phyloP scores from a whole-genome alignment of 1,284 basidiomycete species.

The Butyriboletus appendiculatus region DNA sequence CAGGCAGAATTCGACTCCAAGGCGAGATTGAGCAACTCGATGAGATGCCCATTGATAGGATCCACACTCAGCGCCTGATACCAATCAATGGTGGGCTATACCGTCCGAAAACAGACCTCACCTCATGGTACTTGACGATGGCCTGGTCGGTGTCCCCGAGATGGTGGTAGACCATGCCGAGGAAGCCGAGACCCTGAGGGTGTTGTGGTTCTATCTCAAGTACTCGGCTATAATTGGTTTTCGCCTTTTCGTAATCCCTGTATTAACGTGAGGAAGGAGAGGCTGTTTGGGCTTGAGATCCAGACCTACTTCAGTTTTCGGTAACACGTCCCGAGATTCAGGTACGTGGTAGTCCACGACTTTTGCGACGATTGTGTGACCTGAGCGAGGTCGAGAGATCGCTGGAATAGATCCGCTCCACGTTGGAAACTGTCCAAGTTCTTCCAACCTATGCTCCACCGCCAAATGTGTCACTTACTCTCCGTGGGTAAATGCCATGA shows the following conservation, averaged over 20 bases:
- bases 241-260: constrained; percentile 73
- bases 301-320: constrained; percentile 71
- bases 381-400: constrained; percentile 72
- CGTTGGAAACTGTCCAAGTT: constrained; percentile 50
- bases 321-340: constrained; percentile 88
- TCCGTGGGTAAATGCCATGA: constrained; percentile 87
- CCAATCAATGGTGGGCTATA: constrained; percentile 11
- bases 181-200: constrained; percentile 75
- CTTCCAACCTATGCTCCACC: constrained; percentile 3
- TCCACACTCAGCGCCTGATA: constrained; percentile 77
- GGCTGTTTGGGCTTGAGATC: not conserved
- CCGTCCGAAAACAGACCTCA: constrained; percentile 34
- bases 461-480: constrained; percentile 53
- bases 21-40: constrained; percentile 85
- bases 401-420: constrained; percentile 72
- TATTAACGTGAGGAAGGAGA: constrained; percentile 11
- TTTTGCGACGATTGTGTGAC: constrained; percentile 83
- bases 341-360: constrained; percentile 85
- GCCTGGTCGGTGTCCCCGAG: constrained; percentile 73
- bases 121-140: constrained; percentile 89
- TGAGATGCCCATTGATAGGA: constrained; percentile 84
- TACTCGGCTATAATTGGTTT: constrained; percentile 70
- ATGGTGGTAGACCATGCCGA: constrained; percentile 84
- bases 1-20: constrained; percentile 55
- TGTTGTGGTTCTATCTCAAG: constrained; percentile 82